Percentiles rank a stretch among this genome's conserved stretches.
These are phyloP conservation scores for Panus rudis DNA, from an alignment of 768 basidiomycete genomes.

Conservation along the genomic window DNA sequence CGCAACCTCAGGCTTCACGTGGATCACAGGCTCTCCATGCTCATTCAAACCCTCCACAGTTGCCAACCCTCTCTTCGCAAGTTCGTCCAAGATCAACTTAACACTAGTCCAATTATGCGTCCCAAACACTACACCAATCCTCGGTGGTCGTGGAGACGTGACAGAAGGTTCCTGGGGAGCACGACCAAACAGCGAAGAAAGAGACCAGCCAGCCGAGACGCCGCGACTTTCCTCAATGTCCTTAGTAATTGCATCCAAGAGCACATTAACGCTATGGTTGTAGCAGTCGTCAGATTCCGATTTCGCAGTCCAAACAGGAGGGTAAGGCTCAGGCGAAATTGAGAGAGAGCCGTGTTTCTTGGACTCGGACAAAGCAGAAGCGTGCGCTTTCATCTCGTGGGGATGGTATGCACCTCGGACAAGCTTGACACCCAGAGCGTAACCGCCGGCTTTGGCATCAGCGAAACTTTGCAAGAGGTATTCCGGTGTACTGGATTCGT, in stretches of 20 bases:
- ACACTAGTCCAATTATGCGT: conserved; percentile 81
- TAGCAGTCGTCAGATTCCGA: conserved; percentile 69
- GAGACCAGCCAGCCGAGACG: background rate
- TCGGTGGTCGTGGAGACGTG: conserved; percentile 17
- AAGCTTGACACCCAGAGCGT: conserved; percentile 83
- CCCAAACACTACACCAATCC: conserved; percentile 71
- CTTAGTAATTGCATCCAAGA: conserved; percentile 49
- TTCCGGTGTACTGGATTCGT: conserved; percentile 47
- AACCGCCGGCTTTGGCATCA: conserved; percentile 59
- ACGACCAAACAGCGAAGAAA: background rate
- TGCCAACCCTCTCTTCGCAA: conserved; percentile 53
- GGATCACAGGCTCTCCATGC: conserved; percentile 23
- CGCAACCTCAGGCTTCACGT: conserved; percentile 46
- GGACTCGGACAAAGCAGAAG: conserved; percentile 10
- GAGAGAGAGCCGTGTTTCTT: conserved; percentile 28
- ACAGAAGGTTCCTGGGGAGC: conserved; percentile 1
- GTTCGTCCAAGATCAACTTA: conserved; percentile 49
- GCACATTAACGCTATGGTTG: conserved; percentile 48
- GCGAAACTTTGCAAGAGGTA: conserved; percentile 59
- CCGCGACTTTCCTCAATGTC: conserved; percentile 31
- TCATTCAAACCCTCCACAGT: conserved; percentile 17
- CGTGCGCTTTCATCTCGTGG: conserved; percentile 56
- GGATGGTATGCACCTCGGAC: conserved; percentile 91
- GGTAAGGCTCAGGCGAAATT: conserved; percentile 48
- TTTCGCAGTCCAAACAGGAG: conserved; percentile 69